phyloP scores from a whole-genome alignment of 108 stramenopile species.

The Nitzschia inconspicua region DNA sequence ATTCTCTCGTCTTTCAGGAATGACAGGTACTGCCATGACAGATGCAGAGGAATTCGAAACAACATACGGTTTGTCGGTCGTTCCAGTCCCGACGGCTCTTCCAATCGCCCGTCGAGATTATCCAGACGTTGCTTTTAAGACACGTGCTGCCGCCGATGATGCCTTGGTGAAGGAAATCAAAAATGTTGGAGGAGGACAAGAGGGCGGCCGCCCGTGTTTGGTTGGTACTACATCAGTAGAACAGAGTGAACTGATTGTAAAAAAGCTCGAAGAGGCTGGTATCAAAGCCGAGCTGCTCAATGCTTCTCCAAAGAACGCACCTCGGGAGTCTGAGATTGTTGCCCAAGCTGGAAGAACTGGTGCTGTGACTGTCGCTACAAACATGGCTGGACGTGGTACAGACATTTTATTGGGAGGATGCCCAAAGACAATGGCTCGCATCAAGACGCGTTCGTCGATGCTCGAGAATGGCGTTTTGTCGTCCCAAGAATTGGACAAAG shows the following conservation, averaged over 20 bases:
- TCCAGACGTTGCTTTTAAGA: slow-evolving; percentile 90
- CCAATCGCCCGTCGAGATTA: slow-evolving; percentile 93
- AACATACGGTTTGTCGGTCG: slow-evolving; percentile 80
- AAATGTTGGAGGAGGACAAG: slow-evolving; percentile 65
- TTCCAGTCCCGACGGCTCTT: slow-evolving; percentile 88
- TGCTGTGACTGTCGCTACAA: slow-evolving; percentile 95
- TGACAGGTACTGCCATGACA: slow-evolving; percentile 93
- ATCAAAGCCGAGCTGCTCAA: slow-evolving; percentile 87
- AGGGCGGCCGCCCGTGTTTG: slow-evolving; percentile 85
- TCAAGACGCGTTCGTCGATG: slow-evolving; percentile 65
- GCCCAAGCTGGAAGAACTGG: slow-evolving; percentile 94
- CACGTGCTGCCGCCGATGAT: slow-evolving; percentile 82
- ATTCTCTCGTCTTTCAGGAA: slow-evolving; percentile 85
- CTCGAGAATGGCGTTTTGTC: slow-evolving; percentile 64
- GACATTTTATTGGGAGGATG: slow-evolving; percentile 95
- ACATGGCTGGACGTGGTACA: slow-evolving; percentile 96
- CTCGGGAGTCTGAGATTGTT: slow-evolving; percentile 90
- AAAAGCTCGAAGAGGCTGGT: slow-evolving; percentile 72
- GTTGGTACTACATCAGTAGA: slow-evolving; percentile 92
- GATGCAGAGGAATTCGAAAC: slow-evolving; percentile 86
- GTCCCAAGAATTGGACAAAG: slow-evolving; percentile 42
- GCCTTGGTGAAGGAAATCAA: slow-evolving; percentile 82
- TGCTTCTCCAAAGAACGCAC: slow-evolving; percentile 90
- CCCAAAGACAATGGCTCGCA: slow-evolving; percentile 83
- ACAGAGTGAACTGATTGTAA: slow-evolving; percentile 82